Evolutionary conservation across 768 basidiomycete genomes (phyloP).

Genomic region (Calocybe cyanea): DNA sequence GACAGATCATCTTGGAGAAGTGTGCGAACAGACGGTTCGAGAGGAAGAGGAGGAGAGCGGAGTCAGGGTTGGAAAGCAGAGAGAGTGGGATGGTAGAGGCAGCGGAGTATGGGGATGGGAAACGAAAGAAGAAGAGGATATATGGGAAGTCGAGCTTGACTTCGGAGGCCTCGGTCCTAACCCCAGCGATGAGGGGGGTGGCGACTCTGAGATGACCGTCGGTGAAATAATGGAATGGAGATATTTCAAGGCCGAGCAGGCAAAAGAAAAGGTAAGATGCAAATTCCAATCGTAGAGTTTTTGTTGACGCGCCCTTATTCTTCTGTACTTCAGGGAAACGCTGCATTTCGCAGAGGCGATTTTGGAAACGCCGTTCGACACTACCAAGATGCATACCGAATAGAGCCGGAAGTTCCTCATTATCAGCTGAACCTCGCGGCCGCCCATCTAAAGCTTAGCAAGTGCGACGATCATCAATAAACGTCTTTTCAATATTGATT

Average conservation of each 20-base stretch:
- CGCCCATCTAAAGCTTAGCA: constrained; percentile 64
- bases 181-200: constrained; percentile 35
- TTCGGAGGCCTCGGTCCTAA: constrained; percentile 55
- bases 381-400: constrained; percentile 57
- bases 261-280: constrained; percentile 59
- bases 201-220: constrained; percentile 72
- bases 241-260: constrained; percentile 64
- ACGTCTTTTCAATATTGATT: constrained; percentile 4
- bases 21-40: constrained; percentile 68
- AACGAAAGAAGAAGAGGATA: constrained; percentile 71
- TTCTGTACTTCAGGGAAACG: constrained; percentile 49
- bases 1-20: constrained; percentile 73
- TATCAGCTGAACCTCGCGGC: constrained; percentile 78
- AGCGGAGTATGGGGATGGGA: constrained; percentile 73
- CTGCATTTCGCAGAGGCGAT: constrained; percentile 61
- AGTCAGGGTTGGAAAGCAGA: constrained; percentile 58
- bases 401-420: constrained; percentile 71
- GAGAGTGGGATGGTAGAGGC: constrained; percentile 77
- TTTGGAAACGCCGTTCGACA: constrained; percentile 50
- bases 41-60: constrained; percentile 65
- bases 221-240: constrained; percentile 74
- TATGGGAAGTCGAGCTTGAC: constrained; percentile 71
- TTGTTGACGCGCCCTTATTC: not conserved
- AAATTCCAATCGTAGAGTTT: constrained; percentile 6
- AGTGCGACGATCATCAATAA: constrained; percentile 47